These are phyloP conservation scores for Pezicula neosporulosa DNA, from an alignment of 2,329 filamentous ascomycete species.

Conservation along the genomic window DNA sequence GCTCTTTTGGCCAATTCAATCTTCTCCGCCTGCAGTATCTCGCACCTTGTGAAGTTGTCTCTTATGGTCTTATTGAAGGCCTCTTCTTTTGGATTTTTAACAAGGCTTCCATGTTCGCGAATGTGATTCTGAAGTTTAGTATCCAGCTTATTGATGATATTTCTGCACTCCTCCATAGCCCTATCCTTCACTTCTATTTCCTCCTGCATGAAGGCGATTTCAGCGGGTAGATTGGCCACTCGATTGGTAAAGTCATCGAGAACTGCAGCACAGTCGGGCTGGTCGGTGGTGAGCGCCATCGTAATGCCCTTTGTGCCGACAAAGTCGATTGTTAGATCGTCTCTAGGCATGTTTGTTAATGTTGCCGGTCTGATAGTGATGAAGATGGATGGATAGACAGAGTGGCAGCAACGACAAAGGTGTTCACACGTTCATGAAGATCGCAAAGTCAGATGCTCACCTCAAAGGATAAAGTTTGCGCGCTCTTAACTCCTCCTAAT, in stretches of 20 bases:
- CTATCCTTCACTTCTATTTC: constrained; percentile 80
- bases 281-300: constrained; percentile 58
- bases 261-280: constrained; percentile 63
- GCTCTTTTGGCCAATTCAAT: constrained; percentile 64
- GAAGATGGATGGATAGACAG: constrained; percentile 15
- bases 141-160: constrained; percentile 69
- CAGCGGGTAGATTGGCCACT: constrained; percentile 76
- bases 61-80: constrained; percentile 61
- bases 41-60: constrained; percentile 65
- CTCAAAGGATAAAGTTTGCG: constrained; percentile 14
- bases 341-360: constrained; percentile 69
- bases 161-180: constrained; percentile 64
- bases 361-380: constrained; percentile 19
- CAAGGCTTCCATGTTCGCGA: constrained; percentile 70
- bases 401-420: constrained; percentile 1
- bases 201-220: constrained; percentile 79
- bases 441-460: constrained; percentile 21
- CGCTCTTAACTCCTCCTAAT: not conserved
- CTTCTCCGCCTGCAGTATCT: constrained; percentile 73
- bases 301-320: constrained; percentile 38
- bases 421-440: constrained; percentile 9
- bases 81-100: constrained; percentile 73
- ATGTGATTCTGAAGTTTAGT: constrained; percentile 78
- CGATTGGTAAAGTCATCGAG: constrained; percentile 75
- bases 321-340: constrained; percentile 69